phyloP scores from a whole-genome alignment of 345 rosid genomes.

The rapeseed (Brassica napus) region DNA sequence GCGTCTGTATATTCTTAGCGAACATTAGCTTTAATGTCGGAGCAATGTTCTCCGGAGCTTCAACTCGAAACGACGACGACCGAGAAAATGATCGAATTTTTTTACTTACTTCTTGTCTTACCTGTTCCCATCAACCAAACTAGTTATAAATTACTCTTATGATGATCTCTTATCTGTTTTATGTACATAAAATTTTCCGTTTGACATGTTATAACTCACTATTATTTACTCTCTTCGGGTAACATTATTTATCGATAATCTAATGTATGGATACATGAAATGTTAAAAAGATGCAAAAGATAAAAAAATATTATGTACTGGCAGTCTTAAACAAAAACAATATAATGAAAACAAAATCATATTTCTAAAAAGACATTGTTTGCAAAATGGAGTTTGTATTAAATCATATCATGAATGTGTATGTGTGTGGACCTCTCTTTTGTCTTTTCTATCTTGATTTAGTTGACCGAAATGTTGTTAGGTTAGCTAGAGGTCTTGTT shows the following conservation, averaged over 20 bases:
- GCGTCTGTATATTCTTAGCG: slow-evolving; percentile 17
- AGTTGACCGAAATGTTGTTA: slow-evolving; percentile 29
- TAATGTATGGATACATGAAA: background rate
- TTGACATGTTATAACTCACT: background rate
- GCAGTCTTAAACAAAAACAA: background rate
- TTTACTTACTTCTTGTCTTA: slow-evolving; percentile 64
- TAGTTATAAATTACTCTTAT: slow-evolving; percentile 6
- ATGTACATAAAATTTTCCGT: background rate
- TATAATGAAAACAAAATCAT: background rate
- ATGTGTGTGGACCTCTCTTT: slow-evolving; percentile 23
- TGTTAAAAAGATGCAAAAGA: background rate
- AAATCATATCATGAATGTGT: background rate
- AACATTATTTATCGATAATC: background rate
- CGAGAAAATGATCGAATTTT: slow-evolving; percentile 38
- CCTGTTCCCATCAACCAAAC: slow-evolving; percentile 45
- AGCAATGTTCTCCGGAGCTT: slow-evolving; percentile 28
- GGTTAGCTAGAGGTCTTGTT: slow-evolving; percentile 26
- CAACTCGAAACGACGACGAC: slow-evolving; percentile 35
- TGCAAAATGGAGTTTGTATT: slow-evolving; percentile 1
- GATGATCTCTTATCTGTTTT: background rate
- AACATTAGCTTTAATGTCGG: slow-evolving; percentile 28
- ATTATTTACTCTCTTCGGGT: background rate
- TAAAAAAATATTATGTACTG: background rate
- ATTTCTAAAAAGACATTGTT: background rate
- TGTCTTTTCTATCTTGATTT: background rate